Evolutionary conservation across 441 rosid genomes (phyloP).

Genomic region (Populus hybrid): DNA sequence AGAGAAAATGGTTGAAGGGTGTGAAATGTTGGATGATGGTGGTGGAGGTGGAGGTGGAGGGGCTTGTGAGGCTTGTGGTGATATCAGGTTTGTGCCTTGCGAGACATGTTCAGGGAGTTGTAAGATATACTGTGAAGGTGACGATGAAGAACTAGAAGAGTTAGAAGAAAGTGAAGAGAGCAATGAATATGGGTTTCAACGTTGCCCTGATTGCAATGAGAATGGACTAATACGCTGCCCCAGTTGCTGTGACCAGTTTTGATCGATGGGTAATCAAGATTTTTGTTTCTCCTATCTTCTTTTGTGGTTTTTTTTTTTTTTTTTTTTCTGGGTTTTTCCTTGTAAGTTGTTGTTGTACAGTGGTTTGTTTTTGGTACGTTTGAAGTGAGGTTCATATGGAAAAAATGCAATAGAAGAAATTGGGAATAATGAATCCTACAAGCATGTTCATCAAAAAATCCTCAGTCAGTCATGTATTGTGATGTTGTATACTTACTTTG

Average conservation of each 20-base stretch:
- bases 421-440: conserved; percentile 2
- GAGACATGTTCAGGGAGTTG: conserved; percentile 92
- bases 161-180: conserved; percentile 21
- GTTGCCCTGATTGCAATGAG: conserved; percentile 91
- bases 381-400: conserved; percentile 15
- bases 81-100: conserved; percentile 80
- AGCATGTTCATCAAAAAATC: not conserved
- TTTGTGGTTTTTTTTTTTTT: not conserved
- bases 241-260: conserved; percentile 54
- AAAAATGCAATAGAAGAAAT: conserved; percentile 8
- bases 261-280: not conserved
- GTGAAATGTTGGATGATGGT: conserved; percentile 41
- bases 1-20: conserved; percentile 51
- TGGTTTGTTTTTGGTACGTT: not conserved
- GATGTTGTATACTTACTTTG: conserved; percentile 13
- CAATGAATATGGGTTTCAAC: conserved; percentile 64
- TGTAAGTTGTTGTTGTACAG: conserved; percentile 31
- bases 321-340: not conserved
- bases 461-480: conserved; percentile 8
- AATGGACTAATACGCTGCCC: conserved; percentile 90
- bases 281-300: conserved; percentile 1
- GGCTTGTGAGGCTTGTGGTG: conserved; percentile 54
- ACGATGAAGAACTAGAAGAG: conserved; percentile 28
- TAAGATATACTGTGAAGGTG: conserved; percentile 54
- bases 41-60: conserved; percentile 23